Evolutionary conservation across 495 filamentous ascomycete species (phyloP).

Genomic region (Penicillium riverlandense): DNA sequence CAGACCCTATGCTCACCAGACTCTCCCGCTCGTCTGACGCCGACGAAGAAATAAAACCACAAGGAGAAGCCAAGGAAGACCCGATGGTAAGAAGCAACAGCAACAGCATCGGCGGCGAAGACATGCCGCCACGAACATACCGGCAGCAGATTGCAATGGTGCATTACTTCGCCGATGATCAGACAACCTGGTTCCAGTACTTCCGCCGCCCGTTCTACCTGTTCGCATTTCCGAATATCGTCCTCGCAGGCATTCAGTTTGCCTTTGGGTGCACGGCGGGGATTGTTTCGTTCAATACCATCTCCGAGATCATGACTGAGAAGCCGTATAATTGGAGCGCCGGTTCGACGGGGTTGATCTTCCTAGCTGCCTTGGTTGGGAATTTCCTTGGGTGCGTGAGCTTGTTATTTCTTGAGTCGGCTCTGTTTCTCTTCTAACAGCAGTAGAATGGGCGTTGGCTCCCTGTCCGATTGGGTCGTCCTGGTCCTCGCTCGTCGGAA

Average conservation of each 20-base stretch:
- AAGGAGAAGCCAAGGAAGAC: constrained; percentile 4
- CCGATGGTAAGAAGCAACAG: constrained; percentile 4
- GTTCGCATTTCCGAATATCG: constrained; percentile 27
- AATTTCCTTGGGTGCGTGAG: constrained; percentile 19
- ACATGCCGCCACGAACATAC: constrained; percentile 16
- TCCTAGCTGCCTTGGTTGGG: constrained; percentile 21
- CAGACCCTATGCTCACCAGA: not conserved
- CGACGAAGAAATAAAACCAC: constrained; percentile 1
- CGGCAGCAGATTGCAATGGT: constrained; percentile 13
- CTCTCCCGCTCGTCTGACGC: not conserved
- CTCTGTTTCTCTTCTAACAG: not conserved
- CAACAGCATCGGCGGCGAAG: constrained; percentile 5
- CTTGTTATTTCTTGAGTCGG: too few relatives aligned
- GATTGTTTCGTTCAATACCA: constrained; percentile 29
- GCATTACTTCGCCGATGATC: constrained; percentile 19
- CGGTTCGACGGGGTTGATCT: constrained; percentile 19
- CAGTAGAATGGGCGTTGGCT: constrained; percentile 21
- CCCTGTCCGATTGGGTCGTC: constrained; percentile 20
- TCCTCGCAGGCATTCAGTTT: constrained; percentile 25
- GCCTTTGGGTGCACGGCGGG: constrained; percentile 26
- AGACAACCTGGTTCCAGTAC: constrained; percentile 27
- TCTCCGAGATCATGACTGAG: constrained; percentile 27
- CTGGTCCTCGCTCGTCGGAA: constrained; percentile 23
- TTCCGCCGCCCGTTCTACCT: constrained; percentile 30
- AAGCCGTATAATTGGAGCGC: constrained; percentile 26